Conservation (phyloP, 345 rosid species). For the Anastatica hierochuntica region DNA sequence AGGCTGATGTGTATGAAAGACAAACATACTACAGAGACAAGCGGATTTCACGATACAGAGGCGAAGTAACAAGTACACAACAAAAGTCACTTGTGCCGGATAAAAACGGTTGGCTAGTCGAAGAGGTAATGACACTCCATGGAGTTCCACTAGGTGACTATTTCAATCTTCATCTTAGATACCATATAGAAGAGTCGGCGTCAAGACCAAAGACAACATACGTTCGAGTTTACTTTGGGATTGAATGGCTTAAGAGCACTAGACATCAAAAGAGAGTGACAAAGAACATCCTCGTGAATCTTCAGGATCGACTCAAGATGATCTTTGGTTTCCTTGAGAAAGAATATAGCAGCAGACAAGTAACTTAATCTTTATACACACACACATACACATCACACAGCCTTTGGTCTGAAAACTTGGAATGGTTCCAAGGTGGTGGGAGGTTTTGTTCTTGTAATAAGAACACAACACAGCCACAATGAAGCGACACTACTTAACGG, state of each 20-base stretch:
- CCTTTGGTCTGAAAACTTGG: constrained; percentile 1
- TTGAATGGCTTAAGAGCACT: constrained; percentile 94
- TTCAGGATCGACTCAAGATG: constrained; percentile 65
- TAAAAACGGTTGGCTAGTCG: constrained; percentile 67
- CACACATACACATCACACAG: background rate
- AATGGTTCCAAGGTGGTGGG: background rate
- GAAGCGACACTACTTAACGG: no score
- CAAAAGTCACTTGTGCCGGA: constrained; percentile 60
- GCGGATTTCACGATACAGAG: constrained; percentile 63
- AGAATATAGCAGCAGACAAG: constrained; percentile 48
- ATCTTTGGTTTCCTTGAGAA: constrained; percentile 54
- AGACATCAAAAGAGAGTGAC: constrained; percentile 66
- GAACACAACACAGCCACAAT: no score
- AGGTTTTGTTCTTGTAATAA: no score
- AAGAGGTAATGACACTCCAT: constrained; percentile 92
- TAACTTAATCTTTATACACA: no score
- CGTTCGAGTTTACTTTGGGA: constrained; percentile 54
- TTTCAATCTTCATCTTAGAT: constrained; percentile 73
- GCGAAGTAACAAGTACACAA: constrained; percentile 92
- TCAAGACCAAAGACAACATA: constrained; percentile 45
- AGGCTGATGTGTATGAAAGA: constrained; percentile 62
- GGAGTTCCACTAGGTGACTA: constrained; percentile 90
- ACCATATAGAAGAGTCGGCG: constrained; percentile 65
- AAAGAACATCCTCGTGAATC: constrained; percentile 51
- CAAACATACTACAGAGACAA: constrained; percentile 80